Evolutionary conservation across 352 stramenopile genomes (phyloP).

Genomic region (Phytophthora ohioensis): DNA sequence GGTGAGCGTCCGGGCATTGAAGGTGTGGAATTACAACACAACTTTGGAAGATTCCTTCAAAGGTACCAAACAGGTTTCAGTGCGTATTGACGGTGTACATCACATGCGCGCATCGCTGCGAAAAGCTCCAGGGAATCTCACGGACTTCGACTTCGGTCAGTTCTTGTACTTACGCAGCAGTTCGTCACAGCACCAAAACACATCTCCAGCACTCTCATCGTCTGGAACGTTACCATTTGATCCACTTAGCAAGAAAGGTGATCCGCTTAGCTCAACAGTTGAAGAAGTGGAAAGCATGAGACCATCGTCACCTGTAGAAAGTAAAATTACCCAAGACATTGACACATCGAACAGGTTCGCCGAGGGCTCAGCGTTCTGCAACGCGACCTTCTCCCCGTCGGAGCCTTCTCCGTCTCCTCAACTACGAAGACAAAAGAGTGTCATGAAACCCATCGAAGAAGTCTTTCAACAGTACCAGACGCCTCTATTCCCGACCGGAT

Average conservation of each 20-base stretch:
- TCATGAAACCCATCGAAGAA: slow-evolving; percentile 63
- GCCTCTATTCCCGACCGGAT: slow-evolving; percentile 80
- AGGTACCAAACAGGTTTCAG: slow-evolving; percentile 67
- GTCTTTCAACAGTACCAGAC: slow-evolving; percentile 91
- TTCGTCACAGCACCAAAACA: slow-evolving; percentile 11
- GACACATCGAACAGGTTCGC: slow-evolving; percentile 12
- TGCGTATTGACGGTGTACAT: slow-evolving; percentile 59
- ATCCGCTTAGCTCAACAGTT: not conserved
- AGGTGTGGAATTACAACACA: slow-evolving; percentile 87
- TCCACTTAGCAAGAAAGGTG: slow-evolving; percentile 18
- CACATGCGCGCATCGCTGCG: slow-evolving; percentile 69
- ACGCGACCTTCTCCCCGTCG: slow-evolving; percentile 15
- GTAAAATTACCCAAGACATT: not conserved
- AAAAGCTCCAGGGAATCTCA: slow-evolving; percentile 81
- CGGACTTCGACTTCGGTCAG: slow-evolving; percentile 88
- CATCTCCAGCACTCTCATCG: not conserved
- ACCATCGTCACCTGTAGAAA: slow-evolving; percentile 20
- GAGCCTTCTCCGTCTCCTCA: slow-evolving; percentile 12
- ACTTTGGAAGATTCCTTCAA: slow-evolving; percentile 82
- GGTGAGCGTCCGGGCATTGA: slow-evolving; percentile 60
- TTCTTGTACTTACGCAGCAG: slow-evolving; percentile 64
- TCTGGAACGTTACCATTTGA: slow-evolving; percentile 15
- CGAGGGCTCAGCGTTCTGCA: slow-evolving; percentile 16
- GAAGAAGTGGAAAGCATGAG: slow-evolving; percentile 25
- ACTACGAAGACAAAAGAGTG: slow-evolving; percentile 16